Evolutionary conservation across 1,139 yeast genomes (phyloP), one percentile per base, ranked within the genome.

Genomic region (Kodamaea sp.): DNA sequence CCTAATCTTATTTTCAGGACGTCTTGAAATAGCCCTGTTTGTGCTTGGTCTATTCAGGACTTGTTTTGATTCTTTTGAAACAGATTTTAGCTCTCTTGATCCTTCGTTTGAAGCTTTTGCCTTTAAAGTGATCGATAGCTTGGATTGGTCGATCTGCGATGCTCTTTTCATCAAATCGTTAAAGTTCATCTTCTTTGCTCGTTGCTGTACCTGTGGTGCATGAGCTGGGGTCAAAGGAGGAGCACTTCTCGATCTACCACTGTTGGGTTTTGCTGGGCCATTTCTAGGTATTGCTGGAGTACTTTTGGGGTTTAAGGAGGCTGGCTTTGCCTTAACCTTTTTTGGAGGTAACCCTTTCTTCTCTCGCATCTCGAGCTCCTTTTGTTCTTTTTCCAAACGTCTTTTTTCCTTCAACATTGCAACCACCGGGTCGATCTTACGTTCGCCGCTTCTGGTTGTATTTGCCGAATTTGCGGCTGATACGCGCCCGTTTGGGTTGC

Each of bases 81-180:
- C 29, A 33, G 36, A 37, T 27, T 15, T 35, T 27, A 60, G 60
- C 33, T 47, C 49, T 37, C 56, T 49, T 3, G 37, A 39, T n/a
- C 8, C 6, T 15, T 15, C 20, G 3, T 55, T 57, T n/a, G 31
- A 29, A 8, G 38, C 25, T 49, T 67, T 66, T 22, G 60, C 53
- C 40, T 60, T 63, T 37, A 62, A 62, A 6, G 59, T 54, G 22
- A 72, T 66, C 4, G 70, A 62, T 29, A 72, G 57, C 46, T 70
- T 70, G 36, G 60, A 56, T 36, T 65, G 65, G 42, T 71, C 80
- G 9, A 79, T 73, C 24, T 65, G 62, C n/a, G 79, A 78, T 0
- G 92, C 92, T 53, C 79, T 78, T 48, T 76, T 78, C 87, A 84
- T 82, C 44, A 84, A 63, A 42, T 83, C 87, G 35, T 73, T 75